Evolutionary conservation across 2,329 filamentous ascomycete genomes (phyloP), one percentile per base, ranked within the genome.

Genomic region (Fusarium sp.): DNA sequence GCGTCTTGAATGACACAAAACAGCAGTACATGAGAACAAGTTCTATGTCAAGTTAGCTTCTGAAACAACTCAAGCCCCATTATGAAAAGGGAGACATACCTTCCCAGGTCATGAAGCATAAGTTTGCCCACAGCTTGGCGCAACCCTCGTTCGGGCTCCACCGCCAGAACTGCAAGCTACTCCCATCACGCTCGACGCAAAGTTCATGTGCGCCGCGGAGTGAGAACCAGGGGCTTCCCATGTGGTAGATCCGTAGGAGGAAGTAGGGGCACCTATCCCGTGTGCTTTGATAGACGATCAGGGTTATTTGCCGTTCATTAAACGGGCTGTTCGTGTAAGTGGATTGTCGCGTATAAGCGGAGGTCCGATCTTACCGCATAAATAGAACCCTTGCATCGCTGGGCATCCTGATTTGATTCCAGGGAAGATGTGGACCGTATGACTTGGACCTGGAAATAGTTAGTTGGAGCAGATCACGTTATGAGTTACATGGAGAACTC

Each of bases 41-140:
- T 79, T 91, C 90, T 91, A 36, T 3, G 27, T 33, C 3, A 60
- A 9, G 66, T 78, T 40, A 75, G 76, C 64, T 45, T 2, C 27
- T 20, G 11, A n/a, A 10, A 18, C 7, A 18, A 18, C 16, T 11
- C 6, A 29, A 5, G 3, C 11, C 18, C 27, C 4, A 11, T 16
- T 5, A 33, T 42, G 20, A 13, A 36, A 11, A 8, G 1, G 40
- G 20, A 33, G 10, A 59, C 84, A 66, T 75, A 90, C 89, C 88
- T 84, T 91, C 90, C 88, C 88, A 91, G 2, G 88, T 91, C 65
- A 87, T 80, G 69, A 91, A 91, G 67, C 84, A 87, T 7, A 92
- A 79, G 5, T 81, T 84, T 1, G 88, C 87, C 90, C 90, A 92
- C 2, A 84, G 76, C 74, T 87, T 90, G 65, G 84, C 79, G 42